phyloP scores from a whole-genome alignment of 192 early-diverging fungal genomes.

The Anaeromyces robustus region DNA sequence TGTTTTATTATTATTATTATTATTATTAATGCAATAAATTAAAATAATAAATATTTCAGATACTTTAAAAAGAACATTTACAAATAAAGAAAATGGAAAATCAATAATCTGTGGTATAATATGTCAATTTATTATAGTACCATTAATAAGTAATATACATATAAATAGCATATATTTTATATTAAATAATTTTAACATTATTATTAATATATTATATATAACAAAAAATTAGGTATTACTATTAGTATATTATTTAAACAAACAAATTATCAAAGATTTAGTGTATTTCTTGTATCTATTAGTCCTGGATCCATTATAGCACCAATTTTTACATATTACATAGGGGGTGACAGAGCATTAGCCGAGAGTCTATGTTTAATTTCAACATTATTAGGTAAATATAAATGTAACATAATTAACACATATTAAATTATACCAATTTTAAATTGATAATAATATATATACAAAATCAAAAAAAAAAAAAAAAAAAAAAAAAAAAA shows the following conservation, averaged over 20 bases:
- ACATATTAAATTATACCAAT: too few relatives aligned
- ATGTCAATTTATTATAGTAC: neutral
- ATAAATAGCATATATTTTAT: too few relatives aligned
- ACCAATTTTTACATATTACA: neutral
- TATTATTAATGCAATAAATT: too few relatives aligned
- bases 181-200: too few relatives aligned
- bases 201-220: too few relatives aligned
- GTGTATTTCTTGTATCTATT: neutral
- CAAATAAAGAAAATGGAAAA: neutral
- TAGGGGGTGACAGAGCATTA: neutral
- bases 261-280: neutral
- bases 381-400: neutral
- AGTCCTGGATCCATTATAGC: neutral
- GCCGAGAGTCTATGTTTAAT: neutral
- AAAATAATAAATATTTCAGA: neutral
- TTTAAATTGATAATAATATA: too few relatives aligned
- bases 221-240: neutral
- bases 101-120: neutral
- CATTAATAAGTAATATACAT: too few relatives aligned
- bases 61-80: neutral
- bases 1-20: too few relatives aligned
- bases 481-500: too few relatives aligned
- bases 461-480: too few relatives aligned
- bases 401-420: too few relatives aligned
- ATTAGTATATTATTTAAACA: neutral